Conservation (phyloP, 495 filamentous ascomycete species). For the Neurospora tetrasperma region DNA sequence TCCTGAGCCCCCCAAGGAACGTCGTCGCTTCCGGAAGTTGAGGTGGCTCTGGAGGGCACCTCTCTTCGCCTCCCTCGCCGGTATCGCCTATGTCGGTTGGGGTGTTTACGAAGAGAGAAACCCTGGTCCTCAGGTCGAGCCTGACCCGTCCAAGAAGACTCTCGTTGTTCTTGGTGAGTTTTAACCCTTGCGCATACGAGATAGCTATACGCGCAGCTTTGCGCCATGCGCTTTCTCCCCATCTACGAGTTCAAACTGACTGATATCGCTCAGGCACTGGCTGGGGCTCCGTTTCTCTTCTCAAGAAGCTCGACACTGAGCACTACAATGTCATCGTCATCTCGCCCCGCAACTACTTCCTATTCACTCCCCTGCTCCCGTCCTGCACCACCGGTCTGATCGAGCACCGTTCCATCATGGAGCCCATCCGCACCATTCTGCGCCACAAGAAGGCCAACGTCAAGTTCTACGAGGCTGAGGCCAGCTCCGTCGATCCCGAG, state of each 20-base stretch:
- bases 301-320: slow-evolving; percentile 96
- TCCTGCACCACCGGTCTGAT: slow-evolving; percentile 95
- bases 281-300: slow-evolving; percentile 91
- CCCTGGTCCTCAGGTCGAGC: slow-evolving; percentile 67
- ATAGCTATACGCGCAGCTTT: background rate
- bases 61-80: slow-evolving; percentile 56
- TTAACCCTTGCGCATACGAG: background rate
- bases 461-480: slow-evolving; percentile 96
- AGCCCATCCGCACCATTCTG: slow-evolving; percentile 89
- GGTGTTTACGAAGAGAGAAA: slow-evolving; percentile 71
- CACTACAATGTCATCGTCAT: slow-evolving; percentile 98
- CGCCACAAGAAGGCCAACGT: slow-evolving; percentile 85
- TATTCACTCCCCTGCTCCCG: slow-evolving; percentile 94
- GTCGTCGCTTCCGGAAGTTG: slow-evolving; percentile 31
- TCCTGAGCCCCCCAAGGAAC: slow-evolving; percentile 24
- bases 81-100: slow-evolving; percentile 63
- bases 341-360: slow-evolving; percentile 98
- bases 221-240: background rate
- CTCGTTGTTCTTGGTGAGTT: slow-evolving; percentile 84
- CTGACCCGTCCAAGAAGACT: slow-evolving; percentile 90
- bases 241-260: slow-evolving; percentile 8
- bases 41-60: slow-evolving; percentile 61
- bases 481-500: slow-evolving; percentile 90
- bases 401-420: slow-evolving; percentile 99
- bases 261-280: slow-evolving; percentile 58